Conservation (phyloP, 768 basidiomycete genomes). For the Terana coerulea region DNA sequence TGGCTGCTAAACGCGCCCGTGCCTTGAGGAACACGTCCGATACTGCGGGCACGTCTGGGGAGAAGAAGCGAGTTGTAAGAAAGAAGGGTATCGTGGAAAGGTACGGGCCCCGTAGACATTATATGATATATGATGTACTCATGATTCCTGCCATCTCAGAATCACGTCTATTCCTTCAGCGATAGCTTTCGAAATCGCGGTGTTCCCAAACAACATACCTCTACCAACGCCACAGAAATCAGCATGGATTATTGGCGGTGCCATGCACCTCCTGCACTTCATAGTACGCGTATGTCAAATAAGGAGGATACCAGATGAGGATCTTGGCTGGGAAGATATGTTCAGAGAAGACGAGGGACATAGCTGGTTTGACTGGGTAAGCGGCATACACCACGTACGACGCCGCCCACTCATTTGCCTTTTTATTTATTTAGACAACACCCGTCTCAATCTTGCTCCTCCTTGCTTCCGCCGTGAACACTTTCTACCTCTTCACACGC, state of each 20-base stretch:
- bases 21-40: constrained; percentile 37
- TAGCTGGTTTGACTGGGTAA: constrained; percentile 81
- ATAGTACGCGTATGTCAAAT: constrained; percentile 58
- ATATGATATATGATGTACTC: not conserved
- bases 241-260: constrained; percentile 61
- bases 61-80: constrained; percentile 51
- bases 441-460: constrained; percentile 58
- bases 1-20: constrained; percentile 38
- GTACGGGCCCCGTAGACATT: constrained; percentile 30
- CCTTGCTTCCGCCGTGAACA: constrained; percentile 50
- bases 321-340: constrained; percentile 77
- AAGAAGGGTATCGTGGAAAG: constrained; percentile 63
- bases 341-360: constrained; percentile 60
- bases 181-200: constrained; percentile 73
- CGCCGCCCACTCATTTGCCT: constrained; percentile 9
- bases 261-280: constrained; percentile 66
- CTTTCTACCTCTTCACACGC: constrained; percentile 66
- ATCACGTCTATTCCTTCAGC: constrained; percentile 63
- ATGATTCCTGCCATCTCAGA: constrained; percentile 31
- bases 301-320: constrained; percentile 55
- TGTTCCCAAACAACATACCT: constrained; percentile 80
- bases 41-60: constrained; percentile 38
- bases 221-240: constrained; percentile 63
- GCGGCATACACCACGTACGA: constrained; percentile 8
- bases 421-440: constrained; percentile 49